Conservation (phyloP, 805 yeast genomes). For the Pichia heedii region DNA sequence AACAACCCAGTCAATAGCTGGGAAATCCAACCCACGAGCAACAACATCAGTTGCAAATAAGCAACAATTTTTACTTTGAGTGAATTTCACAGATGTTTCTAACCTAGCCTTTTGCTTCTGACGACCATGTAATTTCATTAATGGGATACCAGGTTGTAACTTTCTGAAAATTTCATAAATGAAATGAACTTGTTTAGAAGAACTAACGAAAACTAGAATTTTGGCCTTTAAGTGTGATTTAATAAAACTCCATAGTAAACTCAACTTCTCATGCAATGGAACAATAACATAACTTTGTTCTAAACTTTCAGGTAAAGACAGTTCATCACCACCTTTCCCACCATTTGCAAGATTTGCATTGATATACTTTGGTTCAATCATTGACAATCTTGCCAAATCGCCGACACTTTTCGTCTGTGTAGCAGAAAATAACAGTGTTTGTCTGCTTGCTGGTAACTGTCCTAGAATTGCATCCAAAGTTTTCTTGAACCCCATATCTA, state of each 20-base stretch:
- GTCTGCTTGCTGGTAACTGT: slow-evolving; percentile 72
- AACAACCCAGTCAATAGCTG: slow-evolving; percentile 91
- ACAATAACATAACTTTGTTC: slow-evolving; percentile 76
- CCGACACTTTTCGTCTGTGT: slow-evolving; percentile 78
- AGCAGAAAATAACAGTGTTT: slow-evolving; percentile 79
- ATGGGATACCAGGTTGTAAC: slow-evolving; percentile 84
- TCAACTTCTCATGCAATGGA: slow-evolving; percentile 72
- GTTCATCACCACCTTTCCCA: slow-evolving; percentile 12
- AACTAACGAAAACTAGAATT: slow-evolving; percentile 74
- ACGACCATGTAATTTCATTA: slow-evolving; percentile 79
- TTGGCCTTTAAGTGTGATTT: slow-evolving; percentile 75
- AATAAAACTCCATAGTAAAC: slow-evolving; percentile 77
- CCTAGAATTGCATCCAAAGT: slow-evolving; percentile 73
- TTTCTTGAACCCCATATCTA: slow-evolving; percentile 88
- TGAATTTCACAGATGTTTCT: slow-evolving; percentile 72
- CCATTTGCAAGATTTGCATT: slow-evolving; percentile 30
- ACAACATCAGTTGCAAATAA: slow-evolving; percentile 85
- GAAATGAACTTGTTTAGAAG: slow-evolving; percentile 86
- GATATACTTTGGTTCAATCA: slow-evolving; percentile 53
- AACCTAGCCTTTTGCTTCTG: slow-evolving; percentile 84
- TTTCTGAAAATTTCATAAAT: slow-evolving; percentile 81
- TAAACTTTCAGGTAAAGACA: slow-evolving; percentile 65
- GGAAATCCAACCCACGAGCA: slow-evolving; percentile 88
- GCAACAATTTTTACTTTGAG: slow-evolving; percentile 72
- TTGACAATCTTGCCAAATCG: slow-evolving; percentile 74